Evolutionary conservation across 2,329 filamentous ascomycete genomes (phyloP).

Genomic region (Rhynchosporium agropyri): DNA sequence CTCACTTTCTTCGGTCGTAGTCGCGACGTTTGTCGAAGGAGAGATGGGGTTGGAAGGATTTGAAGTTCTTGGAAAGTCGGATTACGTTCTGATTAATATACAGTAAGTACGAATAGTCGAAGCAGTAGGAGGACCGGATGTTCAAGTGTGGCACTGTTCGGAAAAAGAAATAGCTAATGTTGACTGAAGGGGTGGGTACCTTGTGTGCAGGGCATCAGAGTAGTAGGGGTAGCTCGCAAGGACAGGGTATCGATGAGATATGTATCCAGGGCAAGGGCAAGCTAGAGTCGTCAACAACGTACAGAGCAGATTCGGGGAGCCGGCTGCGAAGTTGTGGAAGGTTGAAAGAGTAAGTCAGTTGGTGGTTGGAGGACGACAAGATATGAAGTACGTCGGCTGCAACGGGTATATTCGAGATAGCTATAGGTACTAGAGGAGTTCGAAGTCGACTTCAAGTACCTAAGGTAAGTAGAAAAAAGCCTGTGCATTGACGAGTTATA

Average conservation of each 20-base stretch:
- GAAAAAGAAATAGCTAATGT: slow-evolving; percentile 16
- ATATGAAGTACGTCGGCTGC: slow-evolving; percentile 11
- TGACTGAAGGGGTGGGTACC: slow-evolving; percentile 18
- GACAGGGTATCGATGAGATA: slow-evolving; percentile 18
- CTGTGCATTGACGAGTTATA: background rate
- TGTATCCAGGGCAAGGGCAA: slow-evolving; percentile 9
- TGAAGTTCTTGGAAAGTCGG: too few species aligned
- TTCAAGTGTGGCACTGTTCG: slow-evolving; percentile 24
- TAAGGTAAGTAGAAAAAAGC: too few species aligned
- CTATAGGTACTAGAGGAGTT: background rate
- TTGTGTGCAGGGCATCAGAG: slow-evolving; percentile 9
- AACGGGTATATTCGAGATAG: slow-evolving; percentile 1
- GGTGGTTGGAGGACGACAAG: background rate
- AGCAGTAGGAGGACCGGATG: slow-evolving; percentile 16
- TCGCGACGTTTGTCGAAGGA: background rate
- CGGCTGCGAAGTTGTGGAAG: slow-evolving; percentile 2
- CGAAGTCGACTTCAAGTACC: background rate
- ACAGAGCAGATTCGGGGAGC: slow-evolving; percentile 3
- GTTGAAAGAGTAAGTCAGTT: background rate
- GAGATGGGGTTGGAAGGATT: background rate
- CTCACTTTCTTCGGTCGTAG: slow-evolving; percentile 4
- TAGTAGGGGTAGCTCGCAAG: slow-evolving; percentile 10
- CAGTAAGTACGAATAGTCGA: slow-evolving; percentile 5
- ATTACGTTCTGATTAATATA: background rate
- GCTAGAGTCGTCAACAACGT: background rate